Percentiles rank a stretch among this genome's conserved stretches.
These are phyloP conservation scores for Neurospora terricola DNA, from an alignment of 495 filamentous ascomycete species.

Conservation along the genomic window DNA sequence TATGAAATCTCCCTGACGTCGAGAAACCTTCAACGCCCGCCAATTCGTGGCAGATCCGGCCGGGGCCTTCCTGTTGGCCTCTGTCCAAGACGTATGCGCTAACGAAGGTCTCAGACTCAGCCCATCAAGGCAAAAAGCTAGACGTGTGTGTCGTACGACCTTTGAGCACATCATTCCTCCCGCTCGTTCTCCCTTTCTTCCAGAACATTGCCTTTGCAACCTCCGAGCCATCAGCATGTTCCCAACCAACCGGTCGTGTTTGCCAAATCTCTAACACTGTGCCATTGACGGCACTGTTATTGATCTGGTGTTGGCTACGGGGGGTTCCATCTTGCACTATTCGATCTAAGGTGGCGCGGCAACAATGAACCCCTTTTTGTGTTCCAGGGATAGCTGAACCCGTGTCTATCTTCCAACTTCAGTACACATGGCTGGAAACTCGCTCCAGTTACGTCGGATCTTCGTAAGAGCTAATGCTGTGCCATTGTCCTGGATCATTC, in stretches of 20 bases:
- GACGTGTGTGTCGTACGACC: not conserved
- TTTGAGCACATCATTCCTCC: not conserved
- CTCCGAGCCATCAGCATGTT: not conserved
- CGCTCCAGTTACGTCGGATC: not conserved
- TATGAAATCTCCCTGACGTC: not conserved
- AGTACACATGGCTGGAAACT: not conserved
- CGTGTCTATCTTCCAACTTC: not conserved
- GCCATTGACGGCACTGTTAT: not conserved
- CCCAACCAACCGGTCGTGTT: not conserved
- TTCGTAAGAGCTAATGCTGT: not conserved
- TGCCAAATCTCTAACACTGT: not conserved
- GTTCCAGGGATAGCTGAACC: not conserved
- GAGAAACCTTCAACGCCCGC: not conserved
- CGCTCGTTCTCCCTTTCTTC: not conserved
- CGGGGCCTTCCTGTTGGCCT: not conserved
- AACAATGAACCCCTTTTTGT: not conserved
- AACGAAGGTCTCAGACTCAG: not conserved
- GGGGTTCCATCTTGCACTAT: not conserved
- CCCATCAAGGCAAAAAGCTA: not conserved
- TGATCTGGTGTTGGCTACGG: not conserved
- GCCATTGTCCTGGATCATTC: not conserved
- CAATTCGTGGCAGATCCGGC: not conserved
- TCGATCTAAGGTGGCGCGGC: not conserved
- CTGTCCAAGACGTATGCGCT: not conserved
- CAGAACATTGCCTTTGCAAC: not conserved